Evolutionary conservation across 805 yeast species (phyloP).

Genomic region (Sugiyamaella chiloensis): DNA sequence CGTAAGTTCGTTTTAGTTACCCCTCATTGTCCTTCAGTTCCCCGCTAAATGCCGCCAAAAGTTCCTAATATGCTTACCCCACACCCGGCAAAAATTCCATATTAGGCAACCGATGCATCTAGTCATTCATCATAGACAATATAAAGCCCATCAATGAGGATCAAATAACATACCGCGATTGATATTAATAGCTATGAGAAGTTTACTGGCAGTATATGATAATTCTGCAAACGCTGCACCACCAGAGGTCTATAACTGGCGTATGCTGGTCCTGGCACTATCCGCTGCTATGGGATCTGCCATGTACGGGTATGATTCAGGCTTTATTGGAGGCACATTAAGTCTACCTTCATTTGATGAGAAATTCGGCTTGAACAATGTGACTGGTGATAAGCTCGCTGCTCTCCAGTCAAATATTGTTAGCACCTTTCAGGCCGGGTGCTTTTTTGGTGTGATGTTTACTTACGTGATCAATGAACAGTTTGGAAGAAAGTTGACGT

Average conservation of each 20-base stretch:
- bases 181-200: neutral
- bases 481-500: slow-evolving; percentile 12
- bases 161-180: no score
- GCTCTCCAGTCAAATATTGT: slow-evolving; percentile 17
- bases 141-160: no score
- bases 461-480: slow-evolving; percentile 33
- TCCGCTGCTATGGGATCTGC: slow-evolving; percentile 49
- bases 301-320: slow-evolving; percentile 54
- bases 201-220: slow-evolving; percentile 4
- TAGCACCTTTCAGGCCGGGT: slow-evolving; percentile 31
- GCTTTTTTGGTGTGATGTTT: slow-evolving; percentile 43
- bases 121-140: no score
- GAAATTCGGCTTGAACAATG: slow-evolving; percentile 43
- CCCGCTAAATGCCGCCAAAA: no score
- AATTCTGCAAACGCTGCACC: slow-evolving; percentile 35
- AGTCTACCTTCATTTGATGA: slow-evolving; percentile 42
- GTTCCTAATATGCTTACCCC: no score
- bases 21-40: no score
- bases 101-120: no score
- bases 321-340: slow-evolving; percentile 52
- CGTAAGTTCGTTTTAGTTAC: no score
- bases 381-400: slow-evolving; percentile 27
- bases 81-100: no score
- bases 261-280: slow-evolving; percentile 42
- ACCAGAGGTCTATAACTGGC: slow-evolving; percentile 43